Evolutionary conservation across 352 stramenopile species (phyloP).

Genomic region (Blastocystis sp.): DNA sequence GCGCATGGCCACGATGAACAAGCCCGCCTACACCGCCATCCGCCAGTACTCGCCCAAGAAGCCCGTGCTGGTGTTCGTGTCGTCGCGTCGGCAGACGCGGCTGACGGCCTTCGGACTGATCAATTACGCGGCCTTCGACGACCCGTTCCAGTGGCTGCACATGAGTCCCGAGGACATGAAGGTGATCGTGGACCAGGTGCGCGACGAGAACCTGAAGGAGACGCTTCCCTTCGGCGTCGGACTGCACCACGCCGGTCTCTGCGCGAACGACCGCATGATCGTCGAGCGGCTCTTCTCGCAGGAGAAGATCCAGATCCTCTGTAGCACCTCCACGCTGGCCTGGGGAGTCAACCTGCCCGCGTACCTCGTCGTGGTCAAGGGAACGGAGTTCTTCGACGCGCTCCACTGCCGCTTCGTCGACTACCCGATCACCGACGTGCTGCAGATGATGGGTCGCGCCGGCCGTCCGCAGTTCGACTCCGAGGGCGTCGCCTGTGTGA

Average conservation of each 20-base stretch:
- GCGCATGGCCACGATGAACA: conserved; percentile 98
- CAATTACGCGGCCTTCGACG: conserved; percentile 74
- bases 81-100: conserved; percentile 88
- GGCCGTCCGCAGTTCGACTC: conserved; percentile 82
- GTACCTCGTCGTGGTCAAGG: conserved; percentile 92
- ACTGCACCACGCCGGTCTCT: conserved; percentile 85
- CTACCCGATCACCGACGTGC: conserved; percentile 89
- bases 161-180: conserved; percentile 78
- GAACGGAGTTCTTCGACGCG: conserved; percentile 89
- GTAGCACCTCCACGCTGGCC: conserved; percentile 79
- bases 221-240: conserved; percentile 92
- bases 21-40: conserved; percentile 91
- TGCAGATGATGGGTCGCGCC: conserved; percentile 95
- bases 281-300: conserved; percentile 88
- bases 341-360: conserved; percentile 75
- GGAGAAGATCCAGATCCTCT: conserved; percentile 83
- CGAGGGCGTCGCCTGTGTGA: conserved; percentile 83
- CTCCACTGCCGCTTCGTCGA: conserved; percentile 84
- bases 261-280: conserved; percentile 74
- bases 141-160: conserved; percentile 81
- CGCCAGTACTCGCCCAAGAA: conserved; percentile 82
- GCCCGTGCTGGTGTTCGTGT: conserved; percentile 90
- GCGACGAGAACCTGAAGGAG: conserved; percentile 81
- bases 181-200: conserved; percentile 73
- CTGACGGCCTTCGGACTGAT: conserved; percentile 93